phyloP scores from a whole-genome alignment of 306 rosid genomes.

The peach (Prunus persica) region DNA sequence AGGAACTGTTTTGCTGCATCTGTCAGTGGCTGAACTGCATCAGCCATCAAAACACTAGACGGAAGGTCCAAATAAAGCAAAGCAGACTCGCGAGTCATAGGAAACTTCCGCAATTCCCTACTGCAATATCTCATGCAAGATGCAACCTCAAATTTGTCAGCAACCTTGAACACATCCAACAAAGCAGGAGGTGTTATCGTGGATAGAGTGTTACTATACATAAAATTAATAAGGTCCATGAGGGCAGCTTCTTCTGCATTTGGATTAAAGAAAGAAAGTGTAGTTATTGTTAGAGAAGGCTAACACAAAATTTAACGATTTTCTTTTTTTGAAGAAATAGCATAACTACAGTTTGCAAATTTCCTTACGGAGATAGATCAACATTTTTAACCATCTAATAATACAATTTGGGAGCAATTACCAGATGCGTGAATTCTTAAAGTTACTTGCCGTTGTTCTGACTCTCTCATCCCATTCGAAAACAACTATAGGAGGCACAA shows the following conservation, averaged over 20 bases:
- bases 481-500: constrained; percentile 36
- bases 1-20: constrained; percentile 49
- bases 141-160: constrained; percentile 53
- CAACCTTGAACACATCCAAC: constrained; percentile 52
- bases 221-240: constrained; percentile 53
- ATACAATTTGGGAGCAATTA: background rate
- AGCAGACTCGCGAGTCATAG: constrained; percentile 51
- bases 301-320: too few species aligned
- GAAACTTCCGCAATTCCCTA: constrained; percentile 28
- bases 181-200: constrained; percentile 25
- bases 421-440: constrained; percentile 47
- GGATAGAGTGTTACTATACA: constrained; percentile 42
- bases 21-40: constrained; percentile 49
- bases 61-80: constrained; percentile 55
- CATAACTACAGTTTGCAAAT: background rate
- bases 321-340: background rate
- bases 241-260: constrained; percentile 56
- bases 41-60: constrained; percentile 34
- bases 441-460: constrained; percentile 41
- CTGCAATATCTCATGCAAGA: constrained; percentile 53
- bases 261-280: constrained; percentile 5
- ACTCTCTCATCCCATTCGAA: constrained; percentile 40
- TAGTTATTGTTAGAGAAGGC: constrained; percentile 5
- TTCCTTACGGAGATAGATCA: background rate
- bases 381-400: background rate